Evolutionary conservation across 2,329 filamentous ascomycete species (phyloP).

Genomic region (Colletotrichum cuscutae): DNA sequence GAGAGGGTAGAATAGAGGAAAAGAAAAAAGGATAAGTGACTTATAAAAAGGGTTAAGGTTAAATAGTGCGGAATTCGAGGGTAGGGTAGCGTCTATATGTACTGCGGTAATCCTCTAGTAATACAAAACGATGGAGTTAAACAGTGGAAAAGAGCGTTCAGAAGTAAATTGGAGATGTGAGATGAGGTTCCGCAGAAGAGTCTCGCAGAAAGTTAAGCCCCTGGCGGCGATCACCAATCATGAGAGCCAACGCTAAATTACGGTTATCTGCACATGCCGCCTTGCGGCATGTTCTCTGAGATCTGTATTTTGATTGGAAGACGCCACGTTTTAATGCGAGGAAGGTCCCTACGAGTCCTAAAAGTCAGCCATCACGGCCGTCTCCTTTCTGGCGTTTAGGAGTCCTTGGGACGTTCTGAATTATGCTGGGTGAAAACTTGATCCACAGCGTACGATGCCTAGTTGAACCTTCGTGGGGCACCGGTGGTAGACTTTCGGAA

Average conservation of each 20-base stretch:
- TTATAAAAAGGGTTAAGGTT: too few species aligned
- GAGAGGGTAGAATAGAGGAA: too few species aligned
- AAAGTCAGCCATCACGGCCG: not conserved
- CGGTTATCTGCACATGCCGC: not conserved
- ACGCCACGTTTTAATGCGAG: not conserved
- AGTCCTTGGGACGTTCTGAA: not conserved
- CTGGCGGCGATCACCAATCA: not conserved
- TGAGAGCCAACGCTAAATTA: not conserved
- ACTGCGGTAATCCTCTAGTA: too few species aligned
- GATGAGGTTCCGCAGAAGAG: slow-evolving; percentile 9
- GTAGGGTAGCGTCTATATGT: too few species aligned
- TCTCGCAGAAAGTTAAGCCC: not conserved
- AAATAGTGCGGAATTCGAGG: too few species aligned
- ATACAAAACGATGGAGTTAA: too few species aligned
- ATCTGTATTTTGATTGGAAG: not conserved
- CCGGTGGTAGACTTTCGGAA: not conserved
- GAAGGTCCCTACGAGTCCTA: not conserved
- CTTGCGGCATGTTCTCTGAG: too few species aligned
- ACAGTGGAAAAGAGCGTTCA: not conserved
- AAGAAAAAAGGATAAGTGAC: too few species aligned
- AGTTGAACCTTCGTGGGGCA: not conserved
- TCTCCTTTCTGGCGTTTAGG: not conserved
- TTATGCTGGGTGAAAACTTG: not conserved
- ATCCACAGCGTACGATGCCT: not conserved
- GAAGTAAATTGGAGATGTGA: not conserved